Evolutionary conservation across 148 eudicot species (phyloP), one percentile per base, ranked within the genome.

Genomic region (Simmondsia chinensis): DNA sequence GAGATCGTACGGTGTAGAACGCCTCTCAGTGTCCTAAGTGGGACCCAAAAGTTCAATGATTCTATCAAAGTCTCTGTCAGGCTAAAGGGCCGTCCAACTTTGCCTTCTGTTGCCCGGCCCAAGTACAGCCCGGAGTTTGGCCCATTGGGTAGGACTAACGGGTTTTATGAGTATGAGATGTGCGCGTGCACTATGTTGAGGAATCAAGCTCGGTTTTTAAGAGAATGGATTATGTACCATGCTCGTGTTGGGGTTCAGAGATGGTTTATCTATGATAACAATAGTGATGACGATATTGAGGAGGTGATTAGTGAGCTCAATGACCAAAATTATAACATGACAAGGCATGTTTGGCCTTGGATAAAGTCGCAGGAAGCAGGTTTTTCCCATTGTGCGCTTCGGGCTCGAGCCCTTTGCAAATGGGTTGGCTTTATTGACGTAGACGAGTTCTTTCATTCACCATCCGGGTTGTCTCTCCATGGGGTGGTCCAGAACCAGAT

Each of bases 291-390:
- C 34, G 69, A 41, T 0, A 49, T 86, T 11, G 45, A 71, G 20
- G 70, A 75, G 0, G 75, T 70, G 49, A 32, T 82, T 2, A 18
- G 56, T 15, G 80, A 73, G 56, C 91, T 93, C 2, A 65, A 86
- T 12, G 43, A 4, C 1, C 78, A 65, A 15, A 62, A 67, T 12
- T 80, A 82, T 45, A 83, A 93, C 34, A n/a, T n/a, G n/a, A 80
- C 43, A 8, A 52, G 96, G 59, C 87, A 86, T 33, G 60, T 69
- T 7, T 93, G 99, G 99, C 99, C 96, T 0, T 93, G 99, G 99
- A 73, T 93, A 15, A 93, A 93, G 72, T 68, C 96, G 8, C 99
- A 93, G 49, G 99, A 93, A 55, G 99, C 96, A 0, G 99, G 99
- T 2, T 86, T 93, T 47, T 82, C 99, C 0, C 99, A 93, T 37